These are phyloP conservation scores for Lecanicillium sp. DNA, from an alignment of 2,329 filamentous ascomycete genomes.

Conservation along the genomic window DNA sequence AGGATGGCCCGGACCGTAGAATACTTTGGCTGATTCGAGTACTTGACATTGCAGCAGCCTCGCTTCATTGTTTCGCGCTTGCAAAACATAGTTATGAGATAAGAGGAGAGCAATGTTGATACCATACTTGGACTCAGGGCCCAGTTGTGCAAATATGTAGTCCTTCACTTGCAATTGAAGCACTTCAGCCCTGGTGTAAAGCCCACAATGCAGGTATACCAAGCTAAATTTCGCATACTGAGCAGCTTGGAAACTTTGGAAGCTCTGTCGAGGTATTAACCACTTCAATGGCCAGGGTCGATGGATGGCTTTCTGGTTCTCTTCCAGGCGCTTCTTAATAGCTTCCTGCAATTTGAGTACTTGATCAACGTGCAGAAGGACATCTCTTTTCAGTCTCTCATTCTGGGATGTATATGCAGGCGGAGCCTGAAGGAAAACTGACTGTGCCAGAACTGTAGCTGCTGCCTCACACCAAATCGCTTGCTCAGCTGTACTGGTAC, in stretches of 20 bases:
- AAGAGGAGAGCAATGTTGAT: background rate
- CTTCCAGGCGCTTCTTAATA: background rate
- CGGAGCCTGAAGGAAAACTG: background rate
- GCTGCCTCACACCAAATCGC: slow-evolving; percentile 3
- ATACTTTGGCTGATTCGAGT: background rate
- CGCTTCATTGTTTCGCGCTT: slow-evolving; percentile 3
- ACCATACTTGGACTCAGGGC: background rate
- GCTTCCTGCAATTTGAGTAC: background rate
- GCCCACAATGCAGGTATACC: slow-evolving; percentile 3
- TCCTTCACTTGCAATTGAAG: slow-evolving; percentile 2
- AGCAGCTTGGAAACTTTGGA: background rate
- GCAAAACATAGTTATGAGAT: slow-evolving; percentile 3
- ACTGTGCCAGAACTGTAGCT: slow-evolving; percentile 2
- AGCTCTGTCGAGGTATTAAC: background rate
- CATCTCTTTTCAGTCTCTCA: background rate
- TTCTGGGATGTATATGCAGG: slow-evolving; percentile 1
- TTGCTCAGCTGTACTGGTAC: slow-evolving; percentile 4
- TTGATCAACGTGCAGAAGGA: slow-evolving; percentile 3
- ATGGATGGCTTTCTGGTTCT: background rate
- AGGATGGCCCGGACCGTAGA: background rate
- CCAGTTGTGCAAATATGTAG: background rate
- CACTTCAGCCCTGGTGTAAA: background rate
- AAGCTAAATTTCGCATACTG: slow-evolving; percentile 3
- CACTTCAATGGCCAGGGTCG: background rate
- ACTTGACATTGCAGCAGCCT: slow-evolving; percentile 1